Base-by-base conservation (phyloP, 2,329 filamentous ascomycete genomes). In the Trichoderma sp. region DNA sequence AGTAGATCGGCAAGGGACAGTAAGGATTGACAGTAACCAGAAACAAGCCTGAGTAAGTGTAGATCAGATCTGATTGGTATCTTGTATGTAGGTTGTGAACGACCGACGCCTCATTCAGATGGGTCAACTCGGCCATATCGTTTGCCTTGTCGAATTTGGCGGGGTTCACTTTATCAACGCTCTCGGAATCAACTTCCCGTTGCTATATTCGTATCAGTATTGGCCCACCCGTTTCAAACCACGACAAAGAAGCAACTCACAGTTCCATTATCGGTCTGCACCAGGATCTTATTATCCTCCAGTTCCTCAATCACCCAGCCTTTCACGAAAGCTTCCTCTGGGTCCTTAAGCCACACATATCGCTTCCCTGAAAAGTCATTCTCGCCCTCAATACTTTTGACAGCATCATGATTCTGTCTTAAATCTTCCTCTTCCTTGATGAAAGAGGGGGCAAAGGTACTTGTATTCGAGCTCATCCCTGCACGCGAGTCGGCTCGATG, bases 141-240 rank as follows among this genome's bases (percentile, higher is more conserved):
- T 96, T 94, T 72, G 95, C 95, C 81, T 97, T 99, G 86, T 99
- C 96, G 82, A 99, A 99, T 79, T 99, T 99, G 76, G 95, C 95
- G 58, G 96, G 96, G 81, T 99, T 99, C 83, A 99, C 96, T 81
- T 97, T 98, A 85, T 99, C 96, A 73, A 97, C 94, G 75, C 89
- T 91, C 75, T 98, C 94, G 63, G 87, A 82, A 73, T 95, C 90
- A 61, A 96, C 90, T 77, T 97, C 92, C 73, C 93, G 90, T 88
- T 97, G 93, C 89, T 96, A 73, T 32, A 37, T 37, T 37, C 10
- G 18, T 13, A 70, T 79, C 60, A 78, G 74, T 61, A 43, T 37
- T 32, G 14, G 28, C 39, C 13, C 18, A 7, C 13, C 5, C 32
- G 34, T 5, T 24, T 6, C 21, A 49, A n/a, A 6, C 1, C 4